Evolutionary conservation across 768 basidiomycete genomes (phyloP), one percentile per base, ranked within the genome.

Genomic region (Mycena vulgaris): DNA sequence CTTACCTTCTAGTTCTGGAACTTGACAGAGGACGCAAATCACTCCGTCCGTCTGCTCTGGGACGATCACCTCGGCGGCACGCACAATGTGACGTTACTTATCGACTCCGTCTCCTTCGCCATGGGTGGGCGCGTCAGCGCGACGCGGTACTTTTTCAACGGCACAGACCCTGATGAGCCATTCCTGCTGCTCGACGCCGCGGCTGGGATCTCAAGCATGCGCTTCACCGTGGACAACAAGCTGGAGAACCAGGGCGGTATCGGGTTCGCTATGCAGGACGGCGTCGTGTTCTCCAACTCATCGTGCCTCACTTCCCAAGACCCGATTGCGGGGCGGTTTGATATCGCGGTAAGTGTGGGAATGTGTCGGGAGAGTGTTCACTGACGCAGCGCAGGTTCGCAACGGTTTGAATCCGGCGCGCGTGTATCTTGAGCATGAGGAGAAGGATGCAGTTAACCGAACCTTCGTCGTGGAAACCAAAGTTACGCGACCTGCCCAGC

Each of bases 181-280:
- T 39, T 16, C 39, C 39, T 16, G 10, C 39, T 39, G 9, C 14
- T 39, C 39, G 17, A 35, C 16, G 5, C 35, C 23, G 33, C 53
- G 33, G 53, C 61, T 0, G 49, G 61, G 5, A 28, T 63, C 47
- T 25, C 3, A 14, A 37, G 23, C 19, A n/a, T 63, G 30, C 31
- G 47, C 23, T 63, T 63, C 48, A 5, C 21, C 16, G 61, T 63
- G 14, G 13, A 63, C 35, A 35, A 25, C 48, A 19, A 23, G 14
- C 33, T 51, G n/a, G 61, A 63, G 33, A 35, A 63, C 25, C 61
- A 63, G 37, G 61, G 37, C 35, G 61, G 61, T 25, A 10, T 39
- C 13, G 61, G 61, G 10, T 63, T 63, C 33, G 61, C 61, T 1
- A 25, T 63, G 10, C 33, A 63, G n/a, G 61, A 63, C 25, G 33